Evolutionary conservation across 768 basidiomycete genomes (phyloP).

Genomic region (Suillus paluster): DNA sequence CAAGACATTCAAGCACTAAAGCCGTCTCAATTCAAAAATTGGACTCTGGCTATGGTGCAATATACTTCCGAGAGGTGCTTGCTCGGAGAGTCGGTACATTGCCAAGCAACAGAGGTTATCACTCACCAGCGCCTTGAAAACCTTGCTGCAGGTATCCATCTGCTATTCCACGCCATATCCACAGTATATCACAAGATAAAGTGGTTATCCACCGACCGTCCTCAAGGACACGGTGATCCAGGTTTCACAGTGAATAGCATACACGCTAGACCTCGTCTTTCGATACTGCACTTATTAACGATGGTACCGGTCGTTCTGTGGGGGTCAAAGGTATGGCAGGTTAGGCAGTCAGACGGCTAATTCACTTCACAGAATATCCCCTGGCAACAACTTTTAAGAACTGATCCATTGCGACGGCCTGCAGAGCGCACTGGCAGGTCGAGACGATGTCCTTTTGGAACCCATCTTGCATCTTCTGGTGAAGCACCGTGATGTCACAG

Average conservation of each 20-base stretch:
- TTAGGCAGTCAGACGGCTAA: background rate
- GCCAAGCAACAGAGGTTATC: slow-evolving; percentile 19
- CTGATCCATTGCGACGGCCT: slow-evolving; percentile 91
- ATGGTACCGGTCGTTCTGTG: background rate
- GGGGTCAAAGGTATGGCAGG: slow-evolving; percentile 24
- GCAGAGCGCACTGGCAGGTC: slow-evolving; percentile 80
- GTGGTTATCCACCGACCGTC: slow-evolving; percentile 28
- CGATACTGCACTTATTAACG: slow-evolving; percentile 39
- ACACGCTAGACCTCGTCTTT: slow-evolving; percentile 38
- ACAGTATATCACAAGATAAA: slow-evolving; percentile 40
- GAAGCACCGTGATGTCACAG: slow-evolving; percentile 82
- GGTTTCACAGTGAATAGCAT: slow-evolving; percentile 30
- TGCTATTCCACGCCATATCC: slow-evolving; percentile 23
- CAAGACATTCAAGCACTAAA: slow-evolving; percentile 30
- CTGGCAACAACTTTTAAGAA: slow-evolving; percentile 92
- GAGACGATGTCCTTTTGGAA: slow-evolving; percentile 93
- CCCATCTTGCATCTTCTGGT: slow-evolving; percentile 87
- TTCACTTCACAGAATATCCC: slow-evolving; percentile 64
- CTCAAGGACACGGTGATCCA: slow-evolving; percentile 2
- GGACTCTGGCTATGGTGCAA: slow-evolving; percentile 30
- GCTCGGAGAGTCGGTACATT: slow-evolving; percentile 25
- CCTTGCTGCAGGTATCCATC: slow-evolving; percentile 5
- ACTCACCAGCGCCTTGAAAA: slow-evolving; percentile 20
- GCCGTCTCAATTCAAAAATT: slow-evolving; percentile 27
- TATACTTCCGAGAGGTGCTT: slow-evolving; percentile 31